Conservation (phyloP, 306 rosid genomes). For the Sophora flavescens region DNA sequence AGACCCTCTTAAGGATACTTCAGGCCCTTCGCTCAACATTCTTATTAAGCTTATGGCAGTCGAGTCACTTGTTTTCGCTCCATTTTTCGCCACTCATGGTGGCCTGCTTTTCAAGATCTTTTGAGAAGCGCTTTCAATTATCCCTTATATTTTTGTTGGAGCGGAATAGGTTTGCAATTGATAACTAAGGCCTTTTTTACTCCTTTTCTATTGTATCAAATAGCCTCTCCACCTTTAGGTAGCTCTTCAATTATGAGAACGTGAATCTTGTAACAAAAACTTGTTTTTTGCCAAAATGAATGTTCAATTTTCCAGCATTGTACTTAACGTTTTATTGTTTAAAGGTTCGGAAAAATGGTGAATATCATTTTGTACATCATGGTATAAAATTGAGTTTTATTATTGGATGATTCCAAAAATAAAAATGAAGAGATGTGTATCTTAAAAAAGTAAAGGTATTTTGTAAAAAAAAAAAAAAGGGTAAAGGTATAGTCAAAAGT, state of each 20-base stretch:
- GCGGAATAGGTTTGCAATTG: conserved; percentile 24
- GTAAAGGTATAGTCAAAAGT: not conserved
- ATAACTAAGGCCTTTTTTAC: not conserved
- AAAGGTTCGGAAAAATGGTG: not conserved
- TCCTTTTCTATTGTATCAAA: conserved; percentile 38
- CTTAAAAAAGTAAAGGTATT: too few relatives aligned
- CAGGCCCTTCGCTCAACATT: conserved; percentile 81
- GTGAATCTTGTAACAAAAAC: conserved; percentile 8
- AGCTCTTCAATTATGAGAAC: conserved; percentile 14
- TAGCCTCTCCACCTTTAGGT: conserved; percentile 40
- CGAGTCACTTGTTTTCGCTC: conserved; percentile 53
- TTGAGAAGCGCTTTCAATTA: conserved; percentile 31
- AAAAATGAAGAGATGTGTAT: not conserved
- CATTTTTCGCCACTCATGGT: conserved; percentile 77
- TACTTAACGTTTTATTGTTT: too few relatives aligned
- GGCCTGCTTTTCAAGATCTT: conserved; percentile 75
- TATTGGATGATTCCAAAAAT: not conserved
- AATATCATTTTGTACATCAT: not conserved
- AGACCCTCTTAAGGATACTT: conserved; percentile 80
- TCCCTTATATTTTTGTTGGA: not conserved
- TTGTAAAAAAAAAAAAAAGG: too few relatives aligned
- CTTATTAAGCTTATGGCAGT: conserved; percentile 85
- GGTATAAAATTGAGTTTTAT: not conserved
- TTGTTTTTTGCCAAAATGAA: not conserved
- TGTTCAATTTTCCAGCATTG: conserved; percentile 4